Base-by-base conservation (phyloP, 1,284 basidiomycete species). In the Marasmius fiardii region DNA sequence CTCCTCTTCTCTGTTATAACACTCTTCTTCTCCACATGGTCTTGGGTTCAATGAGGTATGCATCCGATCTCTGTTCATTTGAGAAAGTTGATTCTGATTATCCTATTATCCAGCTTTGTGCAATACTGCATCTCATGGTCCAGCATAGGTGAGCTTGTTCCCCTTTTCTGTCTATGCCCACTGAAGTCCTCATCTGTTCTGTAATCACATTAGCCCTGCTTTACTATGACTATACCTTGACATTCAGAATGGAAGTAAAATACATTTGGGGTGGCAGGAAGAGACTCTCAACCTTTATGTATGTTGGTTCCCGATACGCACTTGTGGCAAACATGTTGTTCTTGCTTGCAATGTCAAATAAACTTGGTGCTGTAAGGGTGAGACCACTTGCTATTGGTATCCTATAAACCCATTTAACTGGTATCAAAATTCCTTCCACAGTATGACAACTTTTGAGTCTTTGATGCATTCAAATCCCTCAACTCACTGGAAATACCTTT, bases 241-340 rank as follows among this genome's bases (percentile, higher is more conserved):
- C 63, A 37, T 64, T 67, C 14, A 51, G 51, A 1, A 60, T 57
- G 60, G 65, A 65, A 43, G 60, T 63, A 28, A 41, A 51, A 33
- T 65, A 65, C 48, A 61, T 67, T 20, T 67, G 65, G 65, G 45
- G 55, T 7, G 53, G 58, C n/a, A 63, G 45, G 44, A 54, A 65
- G 24, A 54, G 61, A 14, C 45, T 63, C 14, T 61, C 64, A 20
- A 65, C 60, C 16, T 4, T 63, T 28, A 56, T 63, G 3, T 65
- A 67, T 48, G 51, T 63, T 20, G 60, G 58, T 43, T 67, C 64
- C 54, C 62, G 65, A 39, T 67, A 65, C 47, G 60, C 60, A 7
- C 56, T 67, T 10, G 54, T 65, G 16, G 65, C 66, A 34, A 67
- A 67, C 53, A 34, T 67, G 6, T 21, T 66, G 2, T 67, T 64